Evolutionary conservation across 805 yeast genomes (phyloP).

Genomic region (Wickerhamomyces ciferrii): DNA sequence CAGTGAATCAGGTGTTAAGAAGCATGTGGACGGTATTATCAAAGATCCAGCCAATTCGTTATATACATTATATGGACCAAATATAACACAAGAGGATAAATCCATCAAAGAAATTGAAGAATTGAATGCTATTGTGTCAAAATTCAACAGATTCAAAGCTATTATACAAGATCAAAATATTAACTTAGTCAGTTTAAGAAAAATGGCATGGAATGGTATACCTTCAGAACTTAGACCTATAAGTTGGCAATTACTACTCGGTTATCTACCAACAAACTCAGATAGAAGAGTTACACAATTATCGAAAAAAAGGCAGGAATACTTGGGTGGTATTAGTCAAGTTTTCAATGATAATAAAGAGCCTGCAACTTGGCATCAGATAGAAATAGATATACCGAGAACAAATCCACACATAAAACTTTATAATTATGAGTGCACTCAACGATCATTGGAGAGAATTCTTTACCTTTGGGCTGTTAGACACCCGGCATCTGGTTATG

Average conservation of each 20-base stretch:
- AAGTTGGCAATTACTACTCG: constrained; percentile 86
- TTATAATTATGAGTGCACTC: constrained; percentile 66
- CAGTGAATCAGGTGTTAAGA: constrained; percentile 11
- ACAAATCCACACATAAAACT: constrained; percentile 82
- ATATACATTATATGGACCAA: constrained; percentile 37
- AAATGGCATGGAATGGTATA: constrained; percentile 91
- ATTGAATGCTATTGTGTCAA: constrained; percentile 52
- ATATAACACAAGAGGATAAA: constrained; percentile 31
- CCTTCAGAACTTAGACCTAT: constrained; percentile 77
- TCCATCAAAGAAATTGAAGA: constrained; percentile 44
- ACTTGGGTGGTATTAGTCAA: constrained; percentile 66
- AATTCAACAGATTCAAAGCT: constrained; percentile 62
- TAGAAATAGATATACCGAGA: constrained; percentile 89
- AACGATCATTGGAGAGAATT: constrained; percentile 72
- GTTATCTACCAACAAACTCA: constrained; percentile 84
- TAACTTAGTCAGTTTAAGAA: constrained; percentile 64
- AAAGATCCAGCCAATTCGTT: constrained; percentile 27
- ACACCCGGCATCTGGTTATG: constrained; percentile 97
- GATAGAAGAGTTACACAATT: constrained; percentile 68
- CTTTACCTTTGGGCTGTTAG: constrained; percentile 92
- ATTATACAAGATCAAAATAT: constrained; percentile 49
- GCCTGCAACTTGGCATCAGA: constrained; percentile 89
- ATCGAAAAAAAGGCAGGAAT: constrained; percentile 80
- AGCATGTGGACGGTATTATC: constrained; percentile 17
- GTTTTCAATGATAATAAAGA: constrained; percentile 58